phyloP scores from a whole-genome alignment of 148 eudicot species.

The Silene uniflora region DNA sequence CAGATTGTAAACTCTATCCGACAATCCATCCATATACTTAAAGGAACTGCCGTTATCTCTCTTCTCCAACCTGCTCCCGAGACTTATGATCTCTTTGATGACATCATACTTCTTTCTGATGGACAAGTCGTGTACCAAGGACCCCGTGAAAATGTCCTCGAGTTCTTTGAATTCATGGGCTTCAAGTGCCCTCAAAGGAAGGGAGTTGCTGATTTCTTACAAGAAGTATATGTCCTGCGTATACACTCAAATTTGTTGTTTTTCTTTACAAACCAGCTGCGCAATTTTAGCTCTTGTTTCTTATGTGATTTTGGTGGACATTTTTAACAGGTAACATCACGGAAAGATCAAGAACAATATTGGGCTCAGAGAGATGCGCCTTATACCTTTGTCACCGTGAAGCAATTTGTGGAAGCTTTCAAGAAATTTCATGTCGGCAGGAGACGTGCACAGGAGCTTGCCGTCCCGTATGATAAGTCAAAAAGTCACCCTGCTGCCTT shows the following conservation, averaged over 20 bases:
- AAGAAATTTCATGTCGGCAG: constrained; percentile 71
- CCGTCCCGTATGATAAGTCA: constrained; percentile 61
- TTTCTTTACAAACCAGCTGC: background rate
- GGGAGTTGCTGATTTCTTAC: constrained; percentile 86
- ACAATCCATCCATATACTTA: constrained; percentile 76
- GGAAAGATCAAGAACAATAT: constrained; percentile 84
- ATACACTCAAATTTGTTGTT: background rate
- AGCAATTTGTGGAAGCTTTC: constrained; percentile 69
- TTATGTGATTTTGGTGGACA: constrained; percentile 5
- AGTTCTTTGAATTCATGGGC: constrained; percentile 80
- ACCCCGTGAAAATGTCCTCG: constrained; percentile 69
- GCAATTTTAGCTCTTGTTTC: background rate
- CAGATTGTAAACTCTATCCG: constrained; percentile 77
- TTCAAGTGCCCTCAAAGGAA: constrained; percentile 87
- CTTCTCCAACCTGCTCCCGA: constrained; percentile 93
- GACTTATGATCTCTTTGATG: constrained; percentile 78
- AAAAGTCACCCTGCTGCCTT: constrained; percentile 82
- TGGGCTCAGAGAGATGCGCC: constrained; percentile 53
- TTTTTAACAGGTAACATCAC: constrained; percentile 67
- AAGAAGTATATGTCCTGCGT: constrained; percentile 53
- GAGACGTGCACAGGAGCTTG: constrained; percentile 50
- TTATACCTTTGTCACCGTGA: constrained; percentile 51
- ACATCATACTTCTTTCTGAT: constrained; percentile 77
- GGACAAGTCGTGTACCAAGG: constrained; percentile 88
- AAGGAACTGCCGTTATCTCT: constrained; percentile 76